Base-by-base conservation (phyloP, 2,329 filamentous ascomycete species). In the Colletotrichum ledebouriae region DNA sequence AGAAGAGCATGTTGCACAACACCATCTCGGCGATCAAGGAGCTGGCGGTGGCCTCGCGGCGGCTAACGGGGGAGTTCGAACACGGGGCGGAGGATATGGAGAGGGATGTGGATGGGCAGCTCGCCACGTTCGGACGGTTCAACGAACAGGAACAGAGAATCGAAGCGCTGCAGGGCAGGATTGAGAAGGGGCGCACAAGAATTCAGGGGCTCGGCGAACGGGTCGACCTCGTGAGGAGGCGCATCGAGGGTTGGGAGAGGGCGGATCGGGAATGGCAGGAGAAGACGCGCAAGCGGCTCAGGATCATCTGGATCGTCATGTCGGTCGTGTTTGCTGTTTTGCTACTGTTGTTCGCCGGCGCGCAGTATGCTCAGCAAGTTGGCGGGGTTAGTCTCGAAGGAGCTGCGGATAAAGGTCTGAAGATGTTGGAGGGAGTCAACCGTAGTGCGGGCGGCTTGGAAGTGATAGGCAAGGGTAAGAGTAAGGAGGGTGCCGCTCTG, bases 211-310 rank as follows among this genome's bases (percentile, higher is more conserved):
- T 94, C 42, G 88, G 88, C 67, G 83, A 82, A 49, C 84, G 92
- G 56, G 87, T 95, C 3, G 88, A 90, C 59, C 79, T 83, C 13
- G 90, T 93, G 12, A 84, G 88, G 57, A 79, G 85, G 63, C 84
- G 87, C 7, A 87, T 94, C 13, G 90, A 92, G 75, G 81, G 82
- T 33, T 92, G 91, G 85, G 90, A 92, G 76, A 84, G 83, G 63
- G 85, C 87, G 2, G 92, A 94, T 77, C 83, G 81, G 55, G 87
- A 89, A 73, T 91, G 90, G 84, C 87, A 92, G 78, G 89, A 91
- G 73, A 87, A 83, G 73, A 92, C 89, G n/a, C 82, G 88, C 69
- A 84, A 81, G 75, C 85, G 89, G 57, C 80, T 93, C 70, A 87
- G 86, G 71, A 83, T 86, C 20, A 79, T 91, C 53, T 93, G 90